phyloP scores from a whole-genome alignment of 176 grass and related monocot genomes.

The Guadua angustifolia region DNA sequence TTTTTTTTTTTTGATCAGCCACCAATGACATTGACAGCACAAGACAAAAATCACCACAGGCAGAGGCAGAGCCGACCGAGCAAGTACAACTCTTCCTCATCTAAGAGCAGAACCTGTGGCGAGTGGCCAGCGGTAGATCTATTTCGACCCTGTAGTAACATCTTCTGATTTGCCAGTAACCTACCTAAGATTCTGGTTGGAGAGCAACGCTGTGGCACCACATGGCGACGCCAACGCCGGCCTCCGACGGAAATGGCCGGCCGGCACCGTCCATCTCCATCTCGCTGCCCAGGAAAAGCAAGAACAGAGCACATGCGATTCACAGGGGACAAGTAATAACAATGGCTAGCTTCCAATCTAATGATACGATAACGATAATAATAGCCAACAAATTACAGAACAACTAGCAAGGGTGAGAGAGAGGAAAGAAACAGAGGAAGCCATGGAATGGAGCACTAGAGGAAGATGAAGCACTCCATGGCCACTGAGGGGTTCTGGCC shows the following conservation, averaged over 20 bases:
- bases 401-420: not conserved
- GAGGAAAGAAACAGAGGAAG: not conserved
- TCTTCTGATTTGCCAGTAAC: not conserved
- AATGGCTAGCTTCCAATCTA: not conserved
- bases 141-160: not conserved
- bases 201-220: not conserved
- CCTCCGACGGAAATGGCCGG: not conserved
- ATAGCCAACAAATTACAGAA: not conserved
- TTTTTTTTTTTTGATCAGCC: no score
- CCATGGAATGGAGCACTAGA: conserved; percentile 26
- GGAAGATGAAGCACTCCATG: conserved; percentile 79
- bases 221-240: not conserved
- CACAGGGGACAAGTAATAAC: not conserved
- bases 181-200: not conserved
- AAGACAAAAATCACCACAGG: not conserved
- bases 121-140: not conserved
- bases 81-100: not conserved
- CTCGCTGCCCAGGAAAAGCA: not conserved
- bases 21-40: not conserved
- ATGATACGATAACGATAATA: not conserved
- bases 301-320: not conserved
- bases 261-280: not conserved
- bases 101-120: not conserved
- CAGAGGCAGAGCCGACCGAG: not conserved
- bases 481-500: conserved; percentile 55